These are phyloP conservation scores for Cutaneotrichosporon sp. DNA, from an alignment of 1,284 basidiomycete species.

Conservation along the genomic window DNA sequence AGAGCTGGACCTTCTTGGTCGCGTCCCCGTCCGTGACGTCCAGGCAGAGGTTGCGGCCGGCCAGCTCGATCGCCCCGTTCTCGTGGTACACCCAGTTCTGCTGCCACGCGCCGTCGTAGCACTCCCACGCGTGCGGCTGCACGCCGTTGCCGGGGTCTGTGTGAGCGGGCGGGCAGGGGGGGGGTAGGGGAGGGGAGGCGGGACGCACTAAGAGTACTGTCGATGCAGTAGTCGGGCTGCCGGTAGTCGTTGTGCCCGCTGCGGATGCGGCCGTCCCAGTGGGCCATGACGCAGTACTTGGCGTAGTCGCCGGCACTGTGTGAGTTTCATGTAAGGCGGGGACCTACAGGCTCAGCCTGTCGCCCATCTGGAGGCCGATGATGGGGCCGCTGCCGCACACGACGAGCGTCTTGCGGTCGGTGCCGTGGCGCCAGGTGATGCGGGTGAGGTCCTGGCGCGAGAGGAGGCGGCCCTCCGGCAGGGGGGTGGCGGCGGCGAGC, in stretches of 20 bases:
- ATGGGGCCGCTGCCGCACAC: background rate
- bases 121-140: constrained; percentile 4
- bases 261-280: no score
- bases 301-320: no score
- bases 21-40: constrained; percentile 10
- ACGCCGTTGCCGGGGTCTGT: background rate
- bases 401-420: background rate
- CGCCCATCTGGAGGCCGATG: background rate
- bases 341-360: background rate
- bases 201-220: no score
- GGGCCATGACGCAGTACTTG: no score
- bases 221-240: no score
- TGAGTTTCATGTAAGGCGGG: no score
- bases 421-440: background rate
- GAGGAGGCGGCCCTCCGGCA: background rate
- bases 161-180: background rate
- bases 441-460: background rate
- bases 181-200: no score
- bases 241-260: no score
- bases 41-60: constrained; percentile 4
- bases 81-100: constrained; percentile 9
- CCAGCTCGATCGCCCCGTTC: constrained; percentile 9
- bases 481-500: background rate
- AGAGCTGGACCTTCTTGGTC: constrained; percentile 2
- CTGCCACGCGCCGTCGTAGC: constrained; percentile 5